Evolutionary conservation across 2,329 filamentous ascomycete genomes (phyloP), one percentile per base, ranked within the genome.

Genomic region (Pleoardoris graminearum): DNA sequence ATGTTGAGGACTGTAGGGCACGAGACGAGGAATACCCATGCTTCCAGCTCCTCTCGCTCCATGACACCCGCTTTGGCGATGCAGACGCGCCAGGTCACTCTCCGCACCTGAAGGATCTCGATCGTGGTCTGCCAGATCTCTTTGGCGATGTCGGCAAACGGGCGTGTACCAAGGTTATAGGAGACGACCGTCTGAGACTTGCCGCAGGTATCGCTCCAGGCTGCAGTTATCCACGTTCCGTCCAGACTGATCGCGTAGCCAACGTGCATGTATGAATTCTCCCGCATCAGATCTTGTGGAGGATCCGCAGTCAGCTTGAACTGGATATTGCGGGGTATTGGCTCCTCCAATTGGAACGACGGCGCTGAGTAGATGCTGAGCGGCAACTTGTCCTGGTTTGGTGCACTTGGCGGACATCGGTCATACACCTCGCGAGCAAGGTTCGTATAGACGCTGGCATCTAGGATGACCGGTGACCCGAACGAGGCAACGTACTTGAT

Each of bases 91-190:
- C 90, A 93, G 51, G 87, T 85, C 0, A 92, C 85, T 62, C 85
- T 87, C 71, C 86, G 84, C 14, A 79, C 78, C 0, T 85, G 83
- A 29, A 91, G 83, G 27, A 93, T 81, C n/a, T 87, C 86, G 25
- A 87, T 76, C 0, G 90, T 93, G 1, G 85, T 88, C 50, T 85
- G 82, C 89, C 90, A 93, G 3, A 94, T 88, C 63, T 92, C 89
- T 42, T 82, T 80, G 1, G 85, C 84, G n/a, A 91, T 77, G 19
- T 89, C 84, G 12, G 77, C 77, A 55, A 91, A 83, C 77, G 60
- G 81, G 77, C 72, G 84, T 80, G 55, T 86, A 78, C 38, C 68
- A 2, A 93, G 76, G 62, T 87, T 90, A 70, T 91, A 93, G 0
- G 88, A 87, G 0, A 85, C 82, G 14, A 82, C 89, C 59, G 86